Evolutionary conservation across 2,329 filamentous ascomycete genomes (phyloP), one percentile per base, ranked within the genome.

Genomic region (Cercospora janseana): DNA sequence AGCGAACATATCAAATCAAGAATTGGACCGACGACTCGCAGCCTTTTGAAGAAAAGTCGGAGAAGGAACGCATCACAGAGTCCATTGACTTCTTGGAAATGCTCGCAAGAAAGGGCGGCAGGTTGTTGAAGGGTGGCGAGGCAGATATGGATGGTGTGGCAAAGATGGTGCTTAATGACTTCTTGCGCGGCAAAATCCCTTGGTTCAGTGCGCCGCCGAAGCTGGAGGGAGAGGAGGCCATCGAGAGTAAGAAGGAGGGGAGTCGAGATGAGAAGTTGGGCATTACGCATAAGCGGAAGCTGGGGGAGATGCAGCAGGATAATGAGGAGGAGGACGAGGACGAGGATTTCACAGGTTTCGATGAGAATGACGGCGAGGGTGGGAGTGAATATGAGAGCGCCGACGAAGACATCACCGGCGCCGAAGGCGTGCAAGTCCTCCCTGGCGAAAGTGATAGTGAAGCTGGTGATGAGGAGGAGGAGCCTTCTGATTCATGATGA

Each of bases 91-190:
- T 98, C 63, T 75, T 98, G 1, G 92, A 95, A 64, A 75, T 89
- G 21, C 76, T 98, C 2, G 92, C 91, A 6, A 79, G 91, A 50
- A 97, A 96, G 69, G 83, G 84, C 51, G 93, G 93, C 12, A 80
- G 91, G 60, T 73, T 98, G 15, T 75, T 97, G 12, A 90, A 89
- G 67, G 92, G 88, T 51, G 93, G 92, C n/a, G 93, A 97, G 68
- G 87, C 92, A 3, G 93, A 98, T 69, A 74, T 96, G 48, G 92
- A 97, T 63, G 90, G 91, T 62, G 90, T 95, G 40, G 93, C 93
- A 1, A 95, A 95, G 71, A 95, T 95, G 83, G 87, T 98, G 1
- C 74, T 98, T 52, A 97, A 95, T 63, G 93, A 98, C 66, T 98
- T 97, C 68, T 81, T 97, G 65, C 77, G 93, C 57, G 93, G 93